phyloP scores from a whole-genome alignment of 2,329 filamentous ascomycete species.

The Ascochyta clinopodiicola region DNA sequence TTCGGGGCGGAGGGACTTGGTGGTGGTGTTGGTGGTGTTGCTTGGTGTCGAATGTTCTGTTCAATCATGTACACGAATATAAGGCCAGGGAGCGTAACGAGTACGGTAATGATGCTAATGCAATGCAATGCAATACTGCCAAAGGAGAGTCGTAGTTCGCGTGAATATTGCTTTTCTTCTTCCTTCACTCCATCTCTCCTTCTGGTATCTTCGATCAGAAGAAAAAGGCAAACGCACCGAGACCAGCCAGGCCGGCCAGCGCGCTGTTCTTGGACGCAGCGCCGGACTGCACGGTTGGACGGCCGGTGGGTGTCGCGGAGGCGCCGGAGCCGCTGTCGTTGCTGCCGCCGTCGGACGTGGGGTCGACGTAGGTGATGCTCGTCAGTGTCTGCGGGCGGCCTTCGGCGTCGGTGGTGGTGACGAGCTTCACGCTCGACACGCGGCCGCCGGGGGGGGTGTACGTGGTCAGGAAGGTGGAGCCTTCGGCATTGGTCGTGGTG shows the following conservation, averaged over 20 bases:
- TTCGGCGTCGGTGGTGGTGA: conserved; percentile 38
- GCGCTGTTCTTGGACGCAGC: conserved; percentile 34
- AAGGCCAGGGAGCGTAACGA: too few relatives aligned
- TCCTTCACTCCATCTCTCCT: too few relatives aligned
- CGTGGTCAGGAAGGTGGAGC: conserved; percentile 54
- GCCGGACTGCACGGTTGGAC: conserved; percentile 50
- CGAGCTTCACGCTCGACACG: conserved; percentile 50
- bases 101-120: too few relatives aligned
- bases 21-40: too few relatives aligned
- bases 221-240: conserved; percentile 12
- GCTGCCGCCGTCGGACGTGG: conserved; percentile 26
- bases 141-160: too few relatives aligned
- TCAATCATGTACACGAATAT: too few relatives aligned
- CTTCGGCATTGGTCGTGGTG: conserved; percentile 51
- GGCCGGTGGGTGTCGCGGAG: conserved; percentile 21
- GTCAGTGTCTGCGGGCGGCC: conserved; percentile 51
- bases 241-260: conserved; percentile 1
- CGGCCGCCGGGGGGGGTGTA: conserved; percentile 53
- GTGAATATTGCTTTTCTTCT: too few relatives aligned
- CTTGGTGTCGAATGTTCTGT: too few relatives aligned
- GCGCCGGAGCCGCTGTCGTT: conserved; percentile 9
- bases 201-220: not conserved
- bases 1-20: too few relatives aligned
- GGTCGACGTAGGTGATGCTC: conserved; percentile 52
- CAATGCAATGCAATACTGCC: too few relatives aligned